Evolutionary conservation across 2,329 filamentous ascomycete species (phyloP), one percentile per base, ranked within the genome.

Genomic region (Nothomitra cinnamomea): DNA sequence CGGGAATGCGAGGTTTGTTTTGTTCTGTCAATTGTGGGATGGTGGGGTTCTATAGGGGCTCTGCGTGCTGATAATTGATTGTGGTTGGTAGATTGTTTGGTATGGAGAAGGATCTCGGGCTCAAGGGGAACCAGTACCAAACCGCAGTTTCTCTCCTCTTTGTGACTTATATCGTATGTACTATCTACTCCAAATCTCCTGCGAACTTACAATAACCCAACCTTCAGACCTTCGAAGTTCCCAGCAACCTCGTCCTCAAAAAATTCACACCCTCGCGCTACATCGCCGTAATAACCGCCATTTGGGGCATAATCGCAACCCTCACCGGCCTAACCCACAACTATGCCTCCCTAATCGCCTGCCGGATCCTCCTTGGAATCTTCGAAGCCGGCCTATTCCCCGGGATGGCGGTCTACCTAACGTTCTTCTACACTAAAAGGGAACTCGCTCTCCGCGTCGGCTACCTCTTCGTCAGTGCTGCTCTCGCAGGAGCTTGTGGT

Each of bases 401-500:
- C 0, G 82, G 83, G 0, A 67, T 84, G 58, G 80, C 77, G 3
- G 67, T 83, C 17, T 86, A 86, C 59, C 71, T 88, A 17, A 87
- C 83, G 0, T 76, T 87, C 58, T 87, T 86, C 70, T 88, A 88
- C 67, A 83, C 79, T 48, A 83, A 83, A 61, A 73, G 75, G 25
- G 84, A 88, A 65, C 74, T 87, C 1, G 83, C 82, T 3, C 67
- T 87, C 42, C 78, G 85, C 1, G 80, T 87, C 2, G 82, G 81
- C 1, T 87, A 85, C 59, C 72, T 88, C 0, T 87, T 87, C 61
- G 79, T 83, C 51, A 78, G 74, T 43, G 77, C 83, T 1, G 83
- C 85, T 1, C 70, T 86, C 2, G 82, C 83, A 0, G 85, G 85
- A 1, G 84, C 82, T 1, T 75, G 79, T 22, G 84, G 85, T 4